Evolutionary conservation across 768 basidiomycete genomes (phyloP), one percentile per base, ranked within the genome.

Genomic region (Mrakia hoshinonis): DNA sequence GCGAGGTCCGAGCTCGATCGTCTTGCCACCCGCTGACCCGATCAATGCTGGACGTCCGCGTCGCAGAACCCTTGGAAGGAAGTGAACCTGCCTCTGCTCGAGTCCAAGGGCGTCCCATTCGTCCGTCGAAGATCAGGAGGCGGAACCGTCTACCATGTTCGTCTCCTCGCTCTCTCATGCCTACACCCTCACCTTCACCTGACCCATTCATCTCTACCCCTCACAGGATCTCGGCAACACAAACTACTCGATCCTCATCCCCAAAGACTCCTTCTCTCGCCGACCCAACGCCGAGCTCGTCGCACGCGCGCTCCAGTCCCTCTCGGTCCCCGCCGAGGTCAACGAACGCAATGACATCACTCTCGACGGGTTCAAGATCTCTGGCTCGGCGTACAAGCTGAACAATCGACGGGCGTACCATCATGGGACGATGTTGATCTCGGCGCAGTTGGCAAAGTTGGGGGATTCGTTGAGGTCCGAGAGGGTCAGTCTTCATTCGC

Each of bases 401-500:
- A 88, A 89, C 54, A 89, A 87, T 75, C 86, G 86, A 66, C 84
- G 96, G 36, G 92, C 93, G 9, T 98, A 97, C 80, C 95, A 98
- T 76, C 96, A 99, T 75, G 96, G 96, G 0, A 99, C 96, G 20
- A 99, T 99, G 96, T 85, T 99, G 34, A 89, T 98, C 26, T 88
- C 90, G 10, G 92, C 92, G 3, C 81, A 83, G 58, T 83, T 97
- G 36, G 82, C 84, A 43, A 83, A 85, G 7, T 81, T 99, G 10
- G 89, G 90, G 0, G 85, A 89, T 73, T 80, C 92, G 12, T 82
- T 98, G 62, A 74, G 67, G 34, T 76, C 76, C 1, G 72, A 69
- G 29, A 76, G 77, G 15, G 79, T 80, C 39, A 48, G 80, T 74
- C 2, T 24, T n/a, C 31, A 29, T 18, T n/a, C 34, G 11, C 51